phyloP scores from a whole-genome alignment of 1,284 basidiomycete species.

The Cryptococcus maquisensis region DNA sequence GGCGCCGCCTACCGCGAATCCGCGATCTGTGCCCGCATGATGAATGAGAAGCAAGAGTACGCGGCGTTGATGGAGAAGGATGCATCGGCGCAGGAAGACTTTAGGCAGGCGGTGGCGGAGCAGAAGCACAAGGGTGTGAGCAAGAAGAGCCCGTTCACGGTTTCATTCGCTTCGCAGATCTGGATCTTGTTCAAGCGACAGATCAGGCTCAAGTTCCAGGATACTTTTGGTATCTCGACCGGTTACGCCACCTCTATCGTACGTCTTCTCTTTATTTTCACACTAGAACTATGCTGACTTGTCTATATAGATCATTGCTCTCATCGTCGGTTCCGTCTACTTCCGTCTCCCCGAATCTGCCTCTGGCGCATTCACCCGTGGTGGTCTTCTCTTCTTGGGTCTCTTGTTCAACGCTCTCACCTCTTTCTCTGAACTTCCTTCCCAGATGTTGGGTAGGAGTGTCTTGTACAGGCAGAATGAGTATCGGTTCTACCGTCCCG shows the following conservation, averaged over 20 bases:
- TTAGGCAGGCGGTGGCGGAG: constrained; percentile 67
- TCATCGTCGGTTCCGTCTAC: constrained; percentile 74
- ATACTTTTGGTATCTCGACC: constrained; percentile 73
- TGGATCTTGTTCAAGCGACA: constrained; percentile 67
- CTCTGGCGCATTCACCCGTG: constrained; percentile 79
- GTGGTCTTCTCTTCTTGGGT: constrained; percentile 72
- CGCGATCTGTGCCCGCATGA: constrained; percentile 54
- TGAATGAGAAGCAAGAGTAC: constrained; percentile 60
- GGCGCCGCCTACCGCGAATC: constrained; percentile 66
- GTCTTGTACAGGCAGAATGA: constrained; percentile 60
- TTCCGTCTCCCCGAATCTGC: constrained; percentile 68
- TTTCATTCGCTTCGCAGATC: constrained; percentile 71
- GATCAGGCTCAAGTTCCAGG: constrained; percentile 66
- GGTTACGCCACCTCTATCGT: constrained; percentile 58
- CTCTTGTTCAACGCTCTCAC: constrained; percentile 59
- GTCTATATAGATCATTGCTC: constrained; percentile 45
- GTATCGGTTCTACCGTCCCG: constrained; percentile 74
- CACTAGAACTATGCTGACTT: neutral
- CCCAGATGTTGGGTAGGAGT: constrained; percentile 63
- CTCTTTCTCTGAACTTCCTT: constrained; percentile 57
- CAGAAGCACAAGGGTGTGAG: constrained; percentile 77
- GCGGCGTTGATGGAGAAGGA: constrained; percentile 62
- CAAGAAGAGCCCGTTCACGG: constrained; percentile 80
- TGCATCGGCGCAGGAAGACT: constrained; percentile 62
- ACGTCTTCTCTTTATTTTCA: neutral